Evolutionary conservation across 805 yeast species (phyloP), one percentile per base, ranked within the genome.

Genomic region (Yarrowia hollandica): DNA sequence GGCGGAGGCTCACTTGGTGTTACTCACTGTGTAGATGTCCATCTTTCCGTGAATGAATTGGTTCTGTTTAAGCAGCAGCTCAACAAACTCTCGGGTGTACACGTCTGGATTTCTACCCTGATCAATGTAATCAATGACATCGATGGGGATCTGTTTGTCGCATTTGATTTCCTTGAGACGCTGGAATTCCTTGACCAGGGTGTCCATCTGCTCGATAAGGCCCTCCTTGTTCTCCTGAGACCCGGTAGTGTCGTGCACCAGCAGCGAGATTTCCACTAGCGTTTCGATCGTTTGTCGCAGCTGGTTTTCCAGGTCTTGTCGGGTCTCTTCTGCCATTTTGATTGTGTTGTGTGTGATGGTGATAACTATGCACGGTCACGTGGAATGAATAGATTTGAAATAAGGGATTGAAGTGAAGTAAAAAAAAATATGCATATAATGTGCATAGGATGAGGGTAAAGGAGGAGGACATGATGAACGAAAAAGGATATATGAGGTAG

Each of bases 31-130:
- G 73, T 87, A 78, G 0, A 90, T 96, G 39, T 74, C 67, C 80
- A 88, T 82, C 70, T 89, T 89, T 4, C 97, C 98, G 67, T 90
- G 81, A 59, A 94, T 77, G 64, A 85, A 83, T 67, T 95, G 97
- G 68, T 94, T 94, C 42, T 90, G 84, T 65, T 89, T 85, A 35
- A 90, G 84, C n/a, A 94, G 86, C 31, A 92, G 88, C 69, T 94
- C 99, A 14, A 92, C 89, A 73, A 94, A 94, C 73, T 94, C 99
- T 69, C 99, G 80, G 0, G 98, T 90, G 72, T 94, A 94, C 35
- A 94, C 90, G 69, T 94, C 98, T 0, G 99, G 98, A 69, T 94
- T 94, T 65, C 99, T 78, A 1, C 99, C 99, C 67, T 90, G 96
- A 68, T 94, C 98, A 34, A 94, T 89, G 68, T 94, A 94, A 63